Percentiles rank a stretch among this genome's conserved stretches.
phyloP scores from a whole-genome alignment of 352 stramenopile genomes.

The Elongisporangium prolatum region DNA sequence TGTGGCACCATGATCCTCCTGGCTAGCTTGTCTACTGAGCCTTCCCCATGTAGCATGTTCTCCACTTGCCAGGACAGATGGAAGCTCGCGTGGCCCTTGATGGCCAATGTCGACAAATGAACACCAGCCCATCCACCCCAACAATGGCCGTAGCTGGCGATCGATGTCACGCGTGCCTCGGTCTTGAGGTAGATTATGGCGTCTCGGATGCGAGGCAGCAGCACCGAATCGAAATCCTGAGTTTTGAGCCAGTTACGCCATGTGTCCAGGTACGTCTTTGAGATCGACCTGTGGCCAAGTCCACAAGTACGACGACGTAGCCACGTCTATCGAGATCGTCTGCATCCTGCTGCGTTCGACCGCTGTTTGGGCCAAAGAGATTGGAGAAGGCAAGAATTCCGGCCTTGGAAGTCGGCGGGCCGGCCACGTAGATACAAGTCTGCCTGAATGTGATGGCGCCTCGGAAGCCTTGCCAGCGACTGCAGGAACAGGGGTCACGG shows the following conservation, averaged over 20 bases:
- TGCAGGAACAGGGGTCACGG: slow-evolving; percentile 10
- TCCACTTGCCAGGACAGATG: slow-evolving; percentile 28
- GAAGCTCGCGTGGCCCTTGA: slow-evolving; percentile 19
- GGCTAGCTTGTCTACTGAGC: slow-evolving; percentile 31
- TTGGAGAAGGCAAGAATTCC: slow-evolving; percentile 28
- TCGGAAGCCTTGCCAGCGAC: slow-evolving; percentile 6
- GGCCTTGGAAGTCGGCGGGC: slow-evolving; percentile 15
- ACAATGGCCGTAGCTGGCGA: slow-evolving; percentile 8
- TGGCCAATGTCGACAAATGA: slow-evolving; percentile 10
- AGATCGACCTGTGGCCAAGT: slow-evolving; percentile 12
- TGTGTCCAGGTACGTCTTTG: background rate
- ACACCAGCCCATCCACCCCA: slow-evolving; percentile 6
- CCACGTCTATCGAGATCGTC: slow-evolving; percentile 24
- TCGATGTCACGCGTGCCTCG: slow-evolving; percentile 16
- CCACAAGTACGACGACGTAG: slow-evolving; percentile 27
- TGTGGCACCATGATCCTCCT: slow-evolving; percentile 32
- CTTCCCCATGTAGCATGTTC: slow-evolving; percentile 21
- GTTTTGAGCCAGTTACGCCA: background rate
- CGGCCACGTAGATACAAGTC: slow-evolving; percentile 19
- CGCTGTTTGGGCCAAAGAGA: slow-evolving; percentile 25
- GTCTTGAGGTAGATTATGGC: slow-evolving; percentile 24
- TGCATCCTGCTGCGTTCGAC: slow-evolving; percentile 28
- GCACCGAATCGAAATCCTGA: background rate
- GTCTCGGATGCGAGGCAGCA: slow-evolving; percentile 4
- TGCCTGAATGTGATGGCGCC: slow-evolving; percentile 8